Base-by-base conservation (phyloP, 2,329 filamentous ascomycete genomes). In the Fusarium globosum region DNA sequence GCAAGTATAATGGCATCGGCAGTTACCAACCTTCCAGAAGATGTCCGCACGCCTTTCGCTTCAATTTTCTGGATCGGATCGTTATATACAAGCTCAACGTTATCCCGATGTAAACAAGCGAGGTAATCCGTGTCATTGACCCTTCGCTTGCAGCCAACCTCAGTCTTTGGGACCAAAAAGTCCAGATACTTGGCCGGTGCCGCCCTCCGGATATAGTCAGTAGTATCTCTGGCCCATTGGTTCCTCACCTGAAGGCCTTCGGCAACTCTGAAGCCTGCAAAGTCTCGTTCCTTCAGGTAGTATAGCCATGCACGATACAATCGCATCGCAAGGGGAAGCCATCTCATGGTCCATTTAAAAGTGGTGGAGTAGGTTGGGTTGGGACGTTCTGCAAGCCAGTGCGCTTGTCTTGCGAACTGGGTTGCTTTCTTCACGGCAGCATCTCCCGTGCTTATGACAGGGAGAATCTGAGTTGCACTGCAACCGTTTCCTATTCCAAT, bases 391-490 rank as follows among this genome's bases (percentile, higher is more conserved):
- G 69, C 41, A 1, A 88, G 79, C 79, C 84, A 88, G 66, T 88
- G 87, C 9, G 86, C 79, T 76, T 87, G 86, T 14, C 85, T 83
- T n/a, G 79, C 82, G 70, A 88, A 87, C 55, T 88, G 86, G 0
- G 82, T 84, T 28, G 86, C 78, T 30, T 80, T 81, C 26, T 78
- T 81, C 15, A 81, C 84, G 9, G 81, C 69, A 2, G 55, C 51
- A 1, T 72, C 68, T 7, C 72, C 73, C 0, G 65, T 60, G n/a
- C 63, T 75, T 13, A 79, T 74, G n/a, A 57, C 57, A 6, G 77
- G 78, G 6, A 79, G 69, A 13, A 73, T 38, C 42, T 79, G 78
- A 1, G 75, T 79, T 13, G 77, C 78, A 16, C 78, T 79, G 51
- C 78, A 79, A 1, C 78, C 78, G 5, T 79, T 79, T 12, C 78